Percentiles rank a stretch among this genome's conserved stretches.
phyloP scores from a whole-genome alignment of 148 eudicot genomes.

The Cornus kousa region DNA sequence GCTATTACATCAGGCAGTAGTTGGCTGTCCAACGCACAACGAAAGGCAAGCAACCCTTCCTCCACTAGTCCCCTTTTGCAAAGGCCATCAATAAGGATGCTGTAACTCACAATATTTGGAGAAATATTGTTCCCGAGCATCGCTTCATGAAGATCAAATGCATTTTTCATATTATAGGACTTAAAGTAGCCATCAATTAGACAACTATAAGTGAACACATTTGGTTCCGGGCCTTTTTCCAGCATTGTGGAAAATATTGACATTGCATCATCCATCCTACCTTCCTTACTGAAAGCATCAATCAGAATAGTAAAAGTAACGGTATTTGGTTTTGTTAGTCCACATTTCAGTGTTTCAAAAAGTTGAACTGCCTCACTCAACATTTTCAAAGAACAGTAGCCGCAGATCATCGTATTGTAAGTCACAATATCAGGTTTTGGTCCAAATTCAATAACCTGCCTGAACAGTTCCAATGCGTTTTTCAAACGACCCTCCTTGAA shows the following conservation, averaged over 20 bases:
- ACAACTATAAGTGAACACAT: slow-evolving; percentile 59
- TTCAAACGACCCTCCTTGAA: slow-evolving; percentile 29
- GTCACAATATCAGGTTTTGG: slow-evolving; percentile 62
- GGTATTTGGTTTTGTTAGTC: slow-evolving; percentile 29
- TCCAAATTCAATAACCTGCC: slow-evolving; percentile 33
- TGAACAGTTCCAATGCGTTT: slow-evolving; percentile 34
- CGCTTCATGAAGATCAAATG: slow-evolving; percentile 49
- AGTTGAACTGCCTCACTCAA: slow-evolving; percentile 48
- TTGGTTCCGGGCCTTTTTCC: slow-evolving; percentile 41
- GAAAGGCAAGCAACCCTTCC: slow-evolving; percentile 37
- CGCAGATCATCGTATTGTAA: slow-evolving; percentile 56
- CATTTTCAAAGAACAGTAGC: slow-evolving; percentile 45
- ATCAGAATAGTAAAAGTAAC: slow-evolving; percentile 52
- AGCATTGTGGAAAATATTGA: slow-evolving; percentile 41
- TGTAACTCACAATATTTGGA: slow-evolving; percentile 60
- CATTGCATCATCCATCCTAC: slow-evolving; percentile 47
- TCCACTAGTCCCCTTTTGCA: slow-evolving; percentile 58
- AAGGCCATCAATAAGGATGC: slow-evolving; percentile 63
- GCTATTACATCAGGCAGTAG: slow-evolving; percentile 58
- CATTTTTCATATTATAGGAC: slow-evolving; percentile 25
- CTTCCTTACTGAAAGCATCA: slow-evolving; percentile 54
- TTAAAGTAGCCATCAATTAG: slow-evolving; percentile 55
- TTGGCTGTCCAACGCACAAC: slow-evolving; percentile 31
- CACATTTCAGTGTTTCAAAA: slow-evolving; percentile 31
- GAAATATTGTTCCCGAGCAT: slow-evolving; percentile 39